Conservation (phyloP, 495 filamentous ascomycete species). For the Xylaria sp. region DNA sequence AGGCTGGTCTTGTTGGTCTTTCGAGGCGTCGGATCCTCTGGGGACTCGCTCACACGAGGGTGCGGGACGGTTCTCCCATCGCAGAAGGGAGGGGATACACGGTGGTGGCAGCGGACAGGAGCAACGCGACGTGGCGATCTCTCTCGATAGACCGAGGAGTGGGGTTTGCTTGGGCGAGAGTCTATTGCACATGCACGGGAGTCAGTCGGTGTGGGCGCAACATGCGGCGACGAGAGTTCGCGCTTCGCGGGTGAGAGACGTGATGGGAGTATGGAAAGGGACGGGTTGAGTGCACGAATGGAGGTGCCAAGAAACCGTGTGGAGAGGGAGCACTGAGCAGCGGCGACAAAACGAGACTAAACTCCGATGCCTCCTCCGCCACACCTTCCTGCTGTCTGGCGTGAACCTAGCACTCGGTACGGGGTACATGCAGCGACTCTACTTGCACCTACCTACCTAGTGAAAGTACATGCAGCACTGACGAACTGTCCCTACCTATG, state of each 20-base stretch:
- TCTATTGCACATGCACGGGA: background rate
- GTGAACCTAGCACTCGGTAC: slow-evolving; percentile 6
- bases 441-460: too few species aligned
- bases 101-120: background rate
- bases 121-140: background rate
- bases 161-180: background rate
- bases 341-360: background rate
- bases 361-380: background rate
- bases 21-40: slow-evolving; percentile 12
- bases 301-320: slow-evolving; percentile 20
- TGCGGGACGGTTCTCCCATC: slow-evolving; percentile 14
- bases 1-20: background rate
- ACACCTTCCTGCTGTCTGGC: background rate
- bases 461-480: background rate
- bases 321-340: background rate
- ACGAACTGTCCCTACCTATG: background rate
- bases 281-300: background rate
- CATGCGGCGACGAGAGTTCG: background rate
- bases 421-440: background rate
- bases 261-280: slow-evolving; percentile 7
- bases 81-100: slow-evolving; percentile 1
- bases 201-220: background rate
- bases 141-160: background rate
- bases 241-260: background rate
- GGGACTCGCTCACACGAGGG: slow-evolving; percentile 22